Conservation (phyloP, 495 filamentous ascomycete genomes). For the Neurospora pannonica region DNA sequence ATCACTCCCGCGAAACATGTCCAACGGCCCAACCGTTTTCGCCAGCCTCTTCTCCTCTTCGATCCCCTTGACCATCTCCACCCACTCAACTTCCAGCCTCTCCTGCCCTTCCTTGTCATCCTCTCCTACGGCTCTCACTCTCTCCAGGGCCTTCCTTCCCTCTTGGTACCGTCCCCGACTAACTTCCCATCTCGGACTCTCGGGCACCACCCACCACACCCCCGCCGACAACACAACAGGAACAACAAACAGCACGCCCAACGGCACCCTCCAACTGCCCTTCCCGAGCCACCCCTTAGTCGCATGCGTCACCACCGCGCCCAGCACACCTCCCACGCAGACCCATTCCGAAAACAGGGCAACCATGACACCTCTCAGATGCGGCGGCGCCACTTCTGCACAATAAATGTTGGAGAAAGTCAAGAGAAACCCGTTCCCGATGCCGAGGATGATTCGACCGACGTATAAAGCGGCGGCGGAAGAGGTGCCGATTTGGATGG, state of each 20-base stretch:
- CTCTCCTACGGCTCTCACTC: constrained; percentile 23
- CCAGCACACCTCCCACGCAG: constrained; percentile 44
- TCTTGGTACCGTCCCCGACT: constrained; percentile 34
- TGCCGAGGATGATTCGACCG: constrained; percentile 40
- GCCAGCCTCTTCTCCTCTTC: constrained; percentile 27
- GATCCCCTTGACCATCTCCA: constrained; percentile 28
- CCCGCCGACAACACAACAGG: constrained; percentile 40
- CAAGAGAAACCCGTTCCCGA: constrained; percentile 45
- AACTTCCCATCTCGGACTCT: constrained; percentile 51
- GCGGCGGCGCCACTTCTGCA: constrained; percentile 25
- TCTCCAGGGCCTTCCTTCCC: constrained; percentile 33
- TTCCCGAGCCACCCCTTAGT: constrained; percentile 27
- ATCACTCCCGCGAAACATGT: constrained; percentile 30
- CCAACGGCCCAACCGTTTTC: constrained; percentile 20
- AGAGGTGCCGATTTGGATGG: constrained; percentile 39
- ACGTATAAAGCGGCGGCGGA: constrained; percentile 37
- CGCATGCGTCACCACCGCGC: constrained; percentile 27
- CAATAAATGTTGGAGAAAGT: constrained; percentile 47
- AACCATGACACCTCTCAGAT: constrained; percentile 30
- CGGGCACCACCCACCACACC: constrained; percentile 48
- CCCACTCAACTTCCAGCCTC: constrained; percentile 28
- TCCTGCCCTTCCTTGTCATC: constrained; percentile 18
- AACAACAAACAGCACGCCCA: constrained; percentile 46
- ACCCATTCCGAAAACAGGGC: constrained; percentile 30
- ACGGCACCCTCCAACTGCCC: constrained; percentile 42